phyloP scores from a whole-genome alignment of 768 basidiomycete genomes.

The Hirschioporus abietinus region DNA sequence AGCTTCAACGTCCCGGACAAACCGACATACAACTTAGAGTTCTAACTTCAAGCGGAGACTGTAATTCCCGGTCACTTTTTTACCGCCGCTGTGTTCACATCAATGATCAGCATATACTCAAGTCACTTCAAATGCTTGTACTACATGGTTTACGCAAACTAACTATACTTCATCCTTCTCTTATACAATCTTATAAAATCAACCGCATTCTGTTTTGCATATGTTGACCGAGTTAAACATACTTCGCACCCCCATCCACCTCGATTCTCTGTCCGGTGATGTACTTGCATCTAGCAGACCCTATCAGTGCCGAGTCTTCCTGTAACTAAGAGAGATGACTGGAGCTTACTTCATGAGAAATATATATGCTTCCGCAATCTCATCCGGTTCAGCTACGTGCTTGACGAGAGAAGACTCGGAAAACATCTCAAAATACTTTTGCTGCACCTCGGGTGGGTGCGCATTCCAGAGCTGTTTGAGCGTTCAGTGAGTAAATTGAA shows the following conservation, averaged over 20 bases:
- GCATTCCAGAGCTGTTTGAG: slow-evolving; percentile 13
- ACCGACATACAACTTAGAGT: slow-evolving; percentile 1
- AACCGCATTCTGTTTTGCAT: no score
- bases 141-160: no score
- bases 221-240: no score
- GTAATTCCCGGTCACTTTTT: slow-evolving; percentile 12
- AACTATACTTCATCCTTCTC: no score
- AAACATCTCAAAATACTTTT: slow-evolving; percentile 1
- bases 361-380: not conserved
- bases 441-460: slow-evolving; percentile 5
- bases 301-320: not conserved
- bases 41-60: slow-evolving; percentile 18
- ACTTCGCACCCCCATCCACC: not conserved
- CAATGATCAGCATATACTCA: not conserved
- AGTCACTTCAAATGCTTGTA: no score
- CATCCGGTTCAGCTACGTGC: not conserved
- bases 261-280: slow-evolving; percentile 4
- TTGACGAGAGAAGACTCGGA: slow-evolving; percentile 5
- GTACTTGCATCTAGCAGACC: not conserved
- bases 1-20: no score
- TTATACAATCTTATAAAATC: no score
- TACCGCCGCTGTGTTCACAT: no score
- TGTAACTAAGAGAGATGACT: not conserved
- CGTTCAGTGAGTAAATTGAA: not conserved
- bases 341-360: not conserved